Base-by-base conservation (phyloP, 768 basidiomycete species). In the Lactarius akahatsu region DNA sequence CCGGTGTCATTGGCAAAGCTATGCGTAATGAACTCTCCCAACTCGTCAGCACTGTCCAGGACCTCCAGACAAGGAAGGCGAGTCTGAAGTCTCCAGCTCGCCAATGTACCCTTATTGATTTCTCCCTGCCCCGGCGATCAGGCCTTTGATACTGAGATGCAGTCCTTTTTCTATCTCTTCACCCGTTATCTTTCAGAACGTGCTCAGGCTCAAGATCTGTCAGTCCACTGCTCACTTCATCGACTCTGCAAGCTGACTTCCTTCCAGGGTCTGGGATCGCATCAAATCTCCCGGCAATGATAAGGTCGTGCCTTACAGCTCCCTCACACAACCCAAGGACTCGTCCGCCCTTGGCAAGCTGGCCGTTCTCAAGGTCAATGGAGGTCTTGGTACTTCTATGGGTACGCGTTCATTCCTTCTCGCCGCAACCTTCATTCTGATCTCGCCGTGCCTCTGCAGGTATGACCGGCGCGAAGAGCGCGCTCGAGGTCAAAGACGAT, bases 21-120 rank as follows among this genome's bases (percentile, higher is more conserved):
- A 98, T 98, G 96, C 89, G 94, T 82, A 97, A 98, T 76, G 97
- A 98, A 82, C 90, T 99, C 80, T 90, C 90, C 77, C 86, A 86
- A 74, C 91, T 99, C 83, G 94, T 98, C 74, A 81, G 83, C 75
- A 89, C 89, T 68, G 91, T 96, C 75, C 82, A 86, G 69, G 92
- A 98, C 70, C 83, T 86, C 36, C 76, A 82, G 47, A 89, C 90
- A 63, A 92, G 91, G 81, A 93, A 90, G 89, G 96, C 93, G 64
- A 61, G 71, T 64, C 16, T 13, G 18, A 5, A 41, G 38, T 60
- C 63, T 62, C 69, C 72, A 45, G 26, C 52, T 36, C 56, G 26
- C 8, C 11, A n/a, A 41, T 47, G n/a, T 26, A 43, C n/a, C 61
- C 59, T 43, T 52, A 45, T 43, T 66, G 40, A 66, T 62, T 3